phyloP scores from a whole-genome alignment of 495 filamentous ascomycete species.

The Pseudoneurospora amorphoporcata region DNA sequence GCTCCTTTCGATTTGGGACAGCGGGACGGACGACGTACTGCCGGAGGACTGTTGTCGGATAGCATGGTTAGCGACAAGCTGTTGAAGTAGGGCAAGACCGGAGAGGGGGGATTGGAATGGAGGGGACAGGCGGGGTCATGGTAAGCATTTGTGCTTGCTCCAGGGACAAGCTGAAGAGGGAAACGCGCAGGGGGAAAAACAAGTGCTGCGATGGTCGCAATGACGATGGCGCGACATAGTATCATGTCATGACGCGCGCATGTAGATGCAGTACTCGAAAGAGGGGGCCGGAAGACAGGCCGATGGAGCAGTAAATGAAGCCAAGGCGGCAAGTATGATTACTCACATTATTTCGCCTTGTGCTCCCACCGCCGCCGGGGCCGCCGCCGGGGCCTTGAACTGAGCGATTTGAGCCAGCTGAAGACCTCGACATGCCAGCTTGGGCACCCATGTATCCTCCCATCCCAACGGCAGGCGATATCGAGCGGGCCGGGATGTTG shows the following conservation, averaged over 20 bases:
- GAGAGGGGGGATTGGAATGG: background rate
- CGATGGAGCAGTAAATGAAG: background rate
- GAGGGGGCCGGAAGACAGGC: constrained; percentile 1
- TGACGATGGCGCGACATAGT: background rate
- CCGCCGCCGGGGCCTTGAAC: constrained; percentile 15
- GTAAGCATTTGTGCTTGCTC: background rate
- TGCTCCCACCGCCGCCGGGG: constrained; percentile 21
- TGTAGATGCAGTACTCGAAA: constrained; percentile 3
- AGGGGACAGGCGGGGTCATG: background rate
- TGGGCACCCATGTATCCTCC: constrained; percentile 9
- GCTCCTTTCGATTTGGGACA: constrained; percentile 95
- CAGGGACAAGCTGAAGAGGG: background rate
- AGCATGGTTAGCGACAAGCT: constrained; percentile 13
- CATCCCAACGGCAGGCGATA: constrained; percentile 29
- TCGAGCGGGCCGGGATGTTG: constrained; percentile 29
- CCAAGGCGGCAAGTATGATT: constrained; percentile 6
- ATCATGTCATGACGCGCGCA: background rate
- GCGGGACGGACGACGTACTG: constrained; percentile 32
- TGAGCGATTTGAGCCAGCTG: constrained; percentile 25
- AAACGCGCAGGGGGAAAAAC: background rate
- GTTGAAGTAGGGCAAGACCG: background rate
- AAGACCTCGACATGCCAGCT: constrained; percentile 27
- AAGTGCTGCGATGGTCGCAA: background rate
- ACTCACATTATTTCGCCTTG: constrained; percentile 44
- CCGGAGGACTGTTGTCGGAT: constrained; percentile 29